Conservation (phyloP, 2,329 filamentous ascomycete species). For the Dryadomyces quercivorus region DNA sequence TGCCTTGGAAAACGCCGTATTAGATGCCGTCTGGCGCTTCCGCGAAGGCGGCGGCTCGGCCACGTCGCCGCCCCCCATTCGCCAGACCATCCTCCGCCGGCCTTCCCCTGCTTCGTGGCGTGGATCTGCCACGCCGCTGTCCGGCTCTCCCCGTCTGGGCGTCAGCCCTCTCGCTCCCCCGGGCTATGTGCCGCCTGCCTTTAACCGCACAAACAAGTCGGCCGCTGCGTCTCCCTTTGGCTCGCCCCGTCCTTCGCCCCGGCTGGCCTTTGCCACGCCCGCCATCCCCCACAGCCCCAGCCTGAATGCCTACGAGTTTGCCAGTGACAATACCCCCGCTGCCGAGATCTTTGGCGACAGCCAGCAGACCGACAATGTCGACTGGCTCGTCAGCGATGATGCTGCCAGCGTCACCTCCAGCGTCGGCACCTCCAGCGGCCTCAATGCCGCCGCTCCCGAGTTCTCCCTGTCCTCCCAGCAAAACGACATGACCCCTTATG, state of each 20-base stretch:
- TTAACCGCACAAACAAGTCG: slow-evolving; percentile 58
- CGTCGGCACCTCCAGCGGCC: slow-evolving; percentile 49
- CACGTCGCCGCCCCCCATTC: slow-evolving; percentile 70
- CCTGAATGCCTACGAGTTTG: slow-evolving; percentile 89
- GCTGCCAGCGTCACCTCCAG: slow-evolving; percentile 70
- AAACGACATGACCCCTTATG: slow-evolving; percentile 92
- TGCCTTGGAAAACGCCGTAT: slow-evolving; percentile 75
- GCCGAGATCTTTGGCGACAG: slow-evolving; percentile 78
- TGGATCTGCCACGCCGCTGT: slow-evolving; percentile 65
- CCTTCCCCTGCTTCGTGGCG: slow-evolving; percentile 93
- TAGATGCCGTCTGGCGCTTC: slow-evolving; percentile 84
- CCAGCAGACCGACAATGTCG: slow-evolving; percentile 85
- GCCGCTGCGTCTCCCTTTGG: slow-evolving; percentile 80
- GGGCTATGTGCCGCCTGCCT: slow-evolving; percentile 67
- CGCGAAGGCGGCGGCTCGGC: slow-evolving; percentile 52
- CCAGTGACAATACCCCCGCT: slow-evolving; percentile 65
- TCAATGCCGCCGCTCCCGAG: slow-evolving; percentile 73
- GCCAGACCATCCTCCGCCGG: slow-evolving; percentile 80
- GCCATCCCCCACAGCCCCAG: slow-evolving; percentile 88
- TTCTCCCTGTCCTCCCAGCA: slow-evolving; percentile 52
- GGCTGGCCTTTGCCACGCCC: slow-evolving; percentile 80
- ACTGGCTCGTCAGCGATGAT: slow-evolving; percentile 92
- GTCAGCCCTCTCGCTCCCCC: slow-evolving; percentile 77
- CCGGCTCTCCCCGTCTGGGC: slow-evolving; percentile 68
- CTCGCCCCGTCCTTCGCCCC: slow-evolving; percentile 83